Evolutionary conservation across 2,329 filamentous ascomycete species (phyloP), one percentile per base, ranked within the genome.

Genomic region (Ophiostoma novo-ulmi): DNA sequence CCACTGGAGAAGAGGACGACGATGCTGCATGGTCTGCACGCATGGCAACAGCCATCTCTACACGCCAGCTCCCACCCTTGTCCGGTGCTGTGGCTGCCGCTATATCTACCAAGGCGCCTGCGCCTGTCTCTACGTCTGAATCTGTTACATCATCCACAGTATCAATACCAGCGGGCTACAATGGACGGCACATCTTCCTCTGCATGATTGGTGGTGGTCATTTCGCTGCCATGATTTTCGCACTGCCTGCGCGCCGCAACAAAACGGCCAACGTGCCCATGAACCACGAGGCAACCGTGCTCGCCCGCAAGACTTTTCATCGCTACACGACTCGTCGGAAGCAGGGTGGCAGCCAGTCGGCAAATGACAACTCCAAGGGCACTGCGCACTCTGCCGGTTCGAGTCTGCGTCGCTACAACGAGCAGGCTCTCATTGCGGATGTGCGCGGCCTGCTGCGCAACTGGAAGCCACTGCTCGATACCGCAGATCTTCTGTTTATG

Each of bases 151-250:
- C 61, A 35, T 20, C 31, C 20, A 6, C 63, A 39, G 36, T 22
- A 22, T 65, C 63, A 22, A 22, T 39, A 65, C 63, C 63, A 39
- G 80, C 85, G 11, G 82, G 83, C 3, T 87, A 90, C 77, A 87
- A 88, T 35, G 89, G 90, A 8, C 92, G 93, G 1, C 94, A 98
- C 78, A 88, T 97, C 68, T 98, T 99, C 78, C 86, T 99, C 67
- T 98, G 94, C 80, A 99, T 99, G 95, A 97, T 99, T 68, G 95
- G 95, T 35, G 95, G 95, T 72, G 95, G 95, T 0, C 95, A 99
- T 78, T 99, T 99, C 77, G 95, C 95, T 0, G 95, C 92, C 68
- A 98, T 98, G 94, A 85, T 98, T 13, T 91, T 99, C 13, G 93
- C 93, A 0, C 85, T 98, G 4, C 88, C 92, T 0, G 94, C 95